Percentiles rank a stretch among this genome's conserved stretches.
Evolutionary conservation across 768 basidiomycete species (phyloP).

Genomic region (Gymnopilus dilepis): DNA sequence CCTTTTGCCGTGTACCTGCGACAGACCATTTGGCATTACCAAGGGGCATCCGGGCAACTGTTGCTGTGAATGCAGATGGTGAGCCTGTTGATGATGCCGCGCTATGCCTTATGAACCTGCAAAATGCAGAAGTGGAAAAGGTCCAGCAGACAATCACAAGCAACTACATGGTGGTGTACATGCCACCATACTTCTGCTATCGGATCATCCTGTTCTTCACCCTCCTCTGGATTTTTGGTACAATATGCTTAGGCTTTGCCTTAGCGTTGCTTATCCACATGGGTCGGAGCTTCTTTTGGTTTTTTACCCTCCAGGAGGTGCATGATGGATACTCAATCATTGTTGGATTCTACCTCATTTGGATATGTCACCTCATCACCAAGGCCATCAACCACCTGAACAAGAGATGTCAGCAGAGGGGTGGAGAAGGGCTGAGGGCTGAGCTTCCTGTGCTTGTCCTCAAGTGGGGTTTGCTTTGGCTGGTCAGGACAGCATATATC

Average conservation of each 20-base stretch:
- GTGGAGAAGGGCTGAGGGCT: slow-evolving; percentile 60
- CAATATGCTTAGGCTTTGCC: slow-evolving; percentile 57
- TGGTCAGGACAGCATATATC: slow-evolving; percentile 70
- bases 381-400: slow-evolving; percentile 71
- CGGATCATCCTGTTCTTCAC: slow-evolving; percentile 77
- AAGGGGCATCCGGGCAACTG: slow-evolving; percentile 79
- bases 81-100: slow-evolving; percentile 66
- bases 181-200: slow-evolving; percentile 80
- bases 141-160: slow-evolving; percentile 66
- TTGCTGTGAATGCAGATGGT: slow-evolving; percentile 68
- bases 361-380: slow-evolving; percentile 73
- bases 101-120: slow-evolving; percentile 58
- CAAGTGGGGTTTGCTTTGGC: slow-evolving; percentile 74
- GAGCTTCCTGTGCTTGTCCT: slow-evolving; percentile 67
- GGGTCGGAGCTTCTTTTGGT: slow-evolving; percentile 74
- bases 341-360: slow-evolving; percentile 79
- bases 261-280: slow-evolving; percentile 75
- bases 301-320: slow-evolving; percentile 62
- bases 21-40: slow-evolving; percentile 83
- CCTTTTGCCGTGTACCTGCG: slow-evolving; percentile 84
- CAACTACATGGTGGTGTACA: slow-evolving; percentile 85
- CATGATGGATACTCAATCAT: slow-evolving; percentile 93
- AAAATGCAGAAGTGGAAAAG: slow-evolving; percentile 73
- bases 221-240: slow-evolving; percentile 70
- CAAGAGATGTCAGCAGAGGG: slow-evolving; percentile 67